Percentiles rank a stretch among this genome's conserved stretches.
Evolutionary conservation across 805 yeast species (phyloP).

Genomic region (Hanseniaspora clermontiae): DNA sequence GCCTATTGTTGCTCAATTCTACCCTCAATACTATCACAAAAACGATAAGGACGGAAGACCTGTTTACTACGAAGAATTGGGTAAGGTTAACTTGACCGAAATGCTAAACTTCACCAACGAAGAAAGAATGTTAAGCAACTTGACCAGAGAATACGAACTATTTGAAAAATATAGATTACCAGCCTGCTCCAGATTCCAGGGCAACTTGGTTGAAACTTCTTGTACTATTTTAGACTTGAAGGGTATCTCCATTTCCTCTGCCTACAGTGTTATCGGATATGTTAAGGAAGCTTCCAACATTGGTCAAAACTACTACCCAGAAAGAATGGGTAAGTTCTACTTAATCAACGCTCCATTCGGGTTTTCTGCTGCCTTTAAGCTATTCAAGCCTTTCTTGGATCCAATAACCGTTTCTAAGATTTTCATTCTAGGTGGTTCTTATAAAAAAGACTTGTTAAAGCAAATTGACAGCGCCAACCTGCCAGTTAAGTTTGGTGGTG

Average conservation of each 20-base stretch:
- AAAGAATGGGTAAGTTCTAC: slow-evolving; percentile 97
- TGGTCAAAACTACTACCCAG: slow-evolving; percentile 96
- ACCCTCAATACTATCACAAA: slow-evolving; percentile 96
- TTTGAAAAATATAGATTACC: slow-evolving; percentile 76
- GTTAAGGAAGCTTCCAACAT: slow-evolving; percentile 86
- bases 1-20: slow-evolving; percentile 71
- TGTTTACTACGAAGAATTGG: slow-evolving; percentile 84
- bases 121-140: slow-evolving; percentile 88
- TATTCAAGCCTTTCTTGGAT: slow-evolving; percentile 88
- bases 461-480: slow-evolving; percentile 90
- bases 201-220: slow-evolving; percentile 77
- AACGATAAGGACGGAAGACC: slow-evolving; percentile 97
- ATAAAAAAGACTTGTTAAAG: slow-evolving; percentile 69
- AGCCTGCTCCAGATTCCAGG: slow-evolving; percentile 79
- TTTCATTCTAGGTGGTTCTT: slow-evolving; percentile 68
- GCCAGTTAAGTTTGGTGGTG: slow-evolving; percentile 85
- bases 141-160: slow-evolving; percentile 96
- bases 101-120: slow-evolving; percentile 89
- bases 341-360: slow-evolving; percentile 96
- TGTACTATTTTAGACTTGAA: slow-evolving; percentile 92
- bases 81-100: slow-evolving; percentile 75
- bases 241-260: slow-evolving; percentile 77
- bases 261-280: slow-evolving; percentile 72
- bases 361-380: slow-evolving; percentile 80
- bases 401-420: slow-evolving; percentile 96